Evolutionary conservation across 2,329 filamentous ascomycete species (phyloP).

Genomic region (Aspergillus japonicus): DNA sequence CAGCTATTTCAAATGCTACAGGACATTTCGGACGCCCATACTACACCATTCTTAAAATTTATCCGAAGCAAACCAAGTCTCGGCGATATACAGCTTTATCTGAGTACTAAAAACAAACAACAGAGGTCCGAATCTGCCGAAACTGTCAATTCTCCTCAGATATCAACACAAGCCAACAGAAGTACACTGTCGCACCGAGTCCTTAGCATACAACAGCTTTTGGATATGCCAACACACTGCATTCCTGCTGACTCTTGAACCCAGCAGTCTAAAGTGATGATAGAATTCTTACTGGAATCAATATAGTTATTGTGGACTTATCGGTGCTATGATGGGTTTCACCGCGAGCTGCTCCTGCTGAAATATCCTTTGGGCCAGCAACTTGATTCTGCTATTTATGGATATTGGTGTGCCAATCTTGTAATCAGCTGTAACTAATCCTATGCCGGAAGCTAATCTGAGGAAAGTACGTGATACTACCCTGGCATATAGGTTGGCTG

Average conservation of each 20-base stretch:
- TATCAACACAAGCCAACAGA: not conserved
- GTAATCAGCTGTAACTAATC: not conserved
- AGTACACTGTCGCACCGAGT: not conserved
- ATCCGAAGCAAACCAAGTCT: not conserved
- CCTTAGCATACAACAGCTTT: not conserved
- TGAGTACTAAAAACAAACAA: not conserved
- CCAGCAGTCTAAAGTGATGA: not conserved
- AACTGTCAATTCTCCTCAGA: not conserved
- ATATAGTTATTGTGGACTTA: too few species aligned
- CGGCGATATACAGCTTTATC: not conserved
- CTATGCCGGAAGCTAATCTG: not conserved
- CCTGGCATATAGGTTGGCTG: not conserved
- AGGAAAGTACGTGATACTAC: not conserved
- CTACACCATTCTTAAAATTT: not conserved
- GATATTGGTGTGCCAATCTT: not conserved
- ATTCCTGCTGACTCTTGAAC: not conserved
- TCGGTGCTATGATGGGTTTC: too few species aligned
- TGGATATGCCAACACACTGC: not conserved
- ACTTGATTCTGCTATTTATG: not conserved
- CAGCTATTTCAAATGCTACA: not conserved
- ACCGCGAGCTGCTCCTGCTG: too few species aligned
- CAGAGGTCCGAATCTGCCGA: not conserved
- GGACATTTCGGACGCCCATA: not conserved
- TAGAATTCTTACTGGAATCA: too few species aligned
- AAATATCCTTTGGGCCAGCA: too few species aligned